Base-by-base conservation (phyloP, 352 stramenopile species). In the Phytophthora sp. region DNA sequence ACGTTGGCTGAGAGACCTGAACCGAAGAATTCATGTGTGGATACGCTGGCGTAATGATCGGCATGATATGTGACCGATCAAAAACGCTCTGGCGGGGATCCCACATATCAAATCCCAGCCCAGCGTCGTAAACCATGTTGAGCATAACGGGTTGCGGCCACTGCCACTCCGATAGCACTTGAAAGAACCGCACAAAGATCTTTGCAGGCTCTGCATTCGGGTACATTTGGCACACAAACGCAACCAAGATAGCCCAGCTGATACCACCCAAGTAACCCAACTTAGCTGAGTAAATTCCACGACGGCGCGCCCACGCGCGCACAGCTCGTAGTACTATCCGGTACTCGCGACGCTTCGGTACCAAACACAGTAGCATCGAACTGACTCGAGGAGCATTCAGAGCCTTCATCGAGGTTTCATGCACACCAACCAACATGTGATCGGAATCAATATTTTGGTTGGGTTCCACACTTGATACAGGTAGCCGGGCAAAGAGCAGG, bases 31-130 rank as follows among this genome's bases (percentile, higher is more conserved):
- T 99, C 97, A 99, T 99, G 49, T 94, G 91, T 4, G 97, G 98
- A 74, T 99, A 99, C 57, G 94, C 95, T 1, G 98, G 98, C 4
- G 98, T 99, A 63, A 99, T 98, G 55, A 99, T 98, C 16, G 97
- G 97, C 96, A 99, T 99, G 27, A 99, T 86, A 65, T 99, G 95
- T 8, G 82, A 89, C 8, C 87, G 81, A 80, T 99, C 94, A 51
- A 88, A 91, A 30, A 94, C 61, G 66, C 87, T 93, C 36, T 88
- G 72, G 12, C 79, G 82, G 45, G 89, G 86, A 51, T 97, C 89
- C 93, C 91, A 98, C 81, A 90, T 92, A 49, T 94, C 86, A 59
- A 94, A 90, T 24, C 84, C 86, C 6, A 94, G 58, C 7, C 80
- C 83, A 42, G 86, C 84, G 66, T 94, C 84, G 57, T 91, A 94